A percentile compares a stretch with the other conserved stretches of the same genome.
Evolutionary conservation across 2,329 filamentous ascomycete species (phyloP).

Genomic region (Aquanectria penicillioides): DNA sequence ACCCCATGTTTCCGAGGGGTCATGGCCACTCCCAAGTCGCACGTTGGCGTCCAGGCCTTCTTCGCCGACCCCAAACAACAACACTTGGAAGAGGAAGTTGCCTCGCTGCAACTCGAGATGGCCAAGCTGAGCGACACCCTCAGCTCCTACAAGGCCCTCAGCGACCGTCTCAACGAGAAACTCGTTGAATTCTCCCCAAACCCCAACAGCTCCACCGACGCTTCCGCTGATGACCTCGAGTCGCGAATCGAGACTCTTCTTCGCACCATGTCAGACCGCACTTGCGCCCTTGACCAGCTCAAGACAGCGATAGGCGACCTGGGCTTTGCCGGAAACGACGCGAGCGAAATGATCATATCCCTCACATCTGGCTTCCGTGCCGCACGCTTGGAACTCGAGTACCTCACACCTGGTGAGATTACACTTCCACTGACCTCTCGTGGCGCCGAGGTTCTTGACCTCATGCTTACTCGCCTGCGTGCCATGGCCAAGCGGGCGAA

Average conservation of each 20-base stretch:
- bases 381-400: conserved; percentile 70
- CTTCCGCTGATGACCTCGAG: conserved; percentile 50
- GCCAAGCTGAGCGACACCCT: conserved; percentile 58
- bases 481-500: conserved; percentile 57
- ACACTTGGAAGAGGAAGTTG: conserved; percentile 57
- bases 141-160: conserved; percentile 57
- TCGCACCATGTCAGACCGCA: conserved; percentile 58
- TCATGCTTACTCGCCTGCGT: conserved; percentile 62
- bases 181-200: conserved; percentile 40
- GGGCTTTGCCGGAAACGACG: conserved; percentile 61
- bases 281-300: conserved; percentile 57
- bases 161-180: conserved; percentile 49
- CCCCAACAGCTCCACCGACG: conserved; percentile 12
- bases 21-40: conserved; percentile 34
- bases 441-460: conserved; percentile 65
- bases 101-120: conserved; percentile 59
- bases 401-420: conserved; percentile 69
- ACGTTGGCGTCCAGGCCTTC: conserved; percentile 50
- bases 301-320: conserved; percentile 57
- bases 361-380: conserved; percentile 62
- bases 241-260: conserved; percentile 55
- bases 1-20: conserved; percentile 50
- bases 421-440: conserved; percentile 61
- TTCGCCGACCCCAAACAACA: conserved; percentile 56
- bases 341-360: conserved; percentile 58